phyloP scores from a whole-genome alignment of 1,139 yeast genomes.

The Yamadazyma blattariae region DNA sequence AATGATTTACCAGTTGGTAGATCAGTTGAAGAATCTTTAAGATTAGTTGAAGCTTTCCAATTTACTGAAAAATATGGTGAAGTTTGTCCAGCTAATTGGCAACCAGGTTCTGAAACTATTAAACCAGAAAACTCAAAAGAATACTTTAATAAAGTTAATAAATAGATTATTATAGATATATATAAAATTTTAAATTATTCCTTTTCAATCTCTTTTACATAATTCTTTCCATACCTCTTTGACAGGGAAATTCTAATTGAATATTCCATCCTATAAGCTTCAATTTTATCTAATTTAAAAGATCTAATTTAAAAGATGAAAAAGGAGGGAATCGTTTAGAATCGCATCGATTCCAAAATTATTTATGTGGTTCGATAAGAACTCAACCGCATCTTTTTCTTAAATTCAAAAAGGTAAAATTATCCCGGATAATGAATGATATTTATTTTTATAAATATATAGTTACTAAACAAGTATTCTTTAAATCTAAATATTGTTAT shows the following conservation, averaged over 20 bases:
- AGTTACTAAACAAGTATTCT: slow-evolving; percentile 65
- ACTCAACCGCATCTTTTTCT: too few relatives aligned
- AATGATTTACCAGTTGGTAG: slow-evolving; percentile 99
- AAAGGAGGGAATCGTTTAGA: too few relatives aligned
- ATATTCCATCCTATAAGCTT: too few relatives aligned
- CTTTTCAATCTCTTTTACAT: background rate
- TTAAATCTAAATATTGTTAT: slow-evolving; percentile 56
- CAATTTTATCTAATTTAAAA: too few relatives aligned
- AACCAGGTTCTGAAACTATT: slow-evolving; percentile 93
- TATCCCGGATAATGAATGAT: too few relatives aligned
- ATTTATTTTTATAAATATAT: slow-evolving; percentile 51
- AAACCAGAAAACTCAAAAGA: slow-evolving; percentile 73
- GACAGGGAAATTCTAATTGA: too few relatives aligned
- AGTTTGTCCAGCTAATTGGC: slow-evolving; percentile 99
- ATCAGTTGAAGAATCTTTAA: slow-evolving; percentile 94
- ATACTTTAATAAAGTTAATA: slow-evolving; percentile 66
- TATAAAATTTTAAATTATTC: background rate
- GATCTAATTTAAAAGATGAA: too few relatives aligned
- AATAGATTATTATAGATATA: slow-evolving; percentile 2
- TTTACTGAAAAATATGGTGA: slow-evolving; percentile 98
- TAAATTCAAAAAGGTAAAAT: too few relatives aligned
- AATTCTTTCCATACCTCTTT: too few relatives aligned
- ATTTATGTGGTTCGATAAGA: too few relatives aligned
- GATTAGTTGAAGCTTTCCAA: slow-evolving; percentile 98
- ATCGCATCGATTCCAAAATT: too few relatives aligned